Evolutionary conservation across 2,329 filamentous ascomycete genomes (phyloP), one percentile per base, ranked within the genome.

Genomic region (Epichloe bromicola): DNA sequence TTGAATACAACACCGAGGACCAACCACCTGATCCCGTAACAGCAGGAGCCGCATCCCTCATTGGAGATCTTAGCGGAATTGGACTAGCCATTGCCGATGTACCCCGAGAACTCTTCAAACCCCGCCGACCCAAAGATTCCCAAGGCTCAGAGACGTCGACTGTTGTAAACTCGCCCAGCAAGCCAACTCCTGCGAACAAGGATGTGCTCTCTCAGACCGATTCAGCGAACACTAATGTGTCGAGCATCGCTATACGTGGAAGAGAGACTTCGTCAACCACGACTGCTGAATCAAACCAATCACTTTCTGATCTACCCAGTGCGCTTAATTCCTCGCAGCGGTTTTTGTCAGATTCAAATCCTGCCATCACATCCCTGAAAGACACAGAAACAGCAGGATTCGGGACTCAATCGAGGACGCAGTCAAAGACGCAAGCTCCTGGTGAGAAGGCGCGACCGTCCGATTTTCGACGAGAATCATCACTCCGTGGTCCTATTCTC

Each of bases 11-110:
- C 56, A 87, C 85, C 0, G 85, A 88, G 53, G 80, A 85, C 34
- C 85, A 89, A 43, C 88, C 88, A 0, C 82, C 79, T 60, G 88
- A 93, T 56, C 88, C 88, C 0, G 78, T 94, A 23, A 82, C 85
- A 14, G 88, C 87, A 19, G 86, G 82, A 15, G 82, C 88, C 0
- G 79, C 81, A 43, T 87, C 89, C 0, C 68, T 96, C 1, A 71
- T 95, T n/a, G 85, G 86, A 5, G 91, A 90, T n/a, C 73, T 93
- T 45, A 82, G 85, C 26, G 85, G 79, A 39, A 83, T 96, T 52
- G 79, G 86, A 60, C 85, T 94, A 77, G 87, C 88, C 1, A 75
- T 95, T 40, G 86, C 86, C 1, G 88, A 95, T 60, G 76, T 83
- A 57, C 80, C 80, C 2, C 67, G 75, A 17, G 75, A 80, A 53